Base-by-base conservation (phyloP, 352 stramenopile species). In the Globisporangium yorkense region DNA sequence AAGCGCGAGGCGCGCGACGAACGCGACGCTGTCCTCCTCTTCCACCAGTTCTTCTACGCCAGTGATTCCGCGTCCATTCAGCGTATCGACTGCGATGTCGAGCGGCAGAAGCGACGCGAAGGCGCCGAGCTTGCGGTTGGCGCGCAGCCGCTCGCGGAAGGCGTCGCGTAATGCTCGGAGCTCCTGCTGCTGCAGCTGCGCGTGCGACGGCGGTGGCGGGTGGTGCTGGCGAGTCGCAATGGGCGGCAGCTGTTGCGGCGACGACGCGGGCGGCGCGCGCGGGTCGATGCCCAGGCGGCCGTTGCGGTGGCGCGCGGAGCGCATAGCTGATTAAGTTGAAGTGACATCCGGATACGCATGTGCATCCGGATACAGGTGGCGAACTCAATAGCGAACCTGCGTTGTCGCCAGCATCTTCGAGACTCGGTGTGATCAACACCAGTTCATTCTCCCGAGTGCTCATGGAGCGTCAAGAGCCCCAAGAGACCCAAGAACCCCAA, bases 91-190 rank as follows among this genome's bases (percentile, higher is more conserved):
- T 6, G 57, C 48, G 15, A 20, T 10, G 13, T 43, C 12, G 13
- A 64, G 18, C 5, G 40, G 44, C 5, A 16, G 53, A 21, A 65
- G 41, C 18, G 44, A 39, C 43, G 59, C 51, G 33, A 64, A 67
- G 49, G 56, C 59, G 49, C 27, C 39, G 24, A 65, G 49, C 39
- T 66, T 54, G 24, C 43, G 27, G 15, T 72, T 57, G 15, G 40
- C 35, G n/a, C 58, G 57, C 50, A 70, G 41, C 7, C 66, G 66
- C 35, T 60, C 54, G 35, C 43, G 20, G 45, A 73, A 73, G 37
- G 62, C 59, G 15, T 59, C 27, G 7, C 55, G 33, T 43, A 73
- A 53, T 41, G 60, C 43, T 6, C 29, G n/a, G 6, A 50, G 35
- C 45, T 73, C 66, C 8, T 71, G 35, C 27, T 57, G 45, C 37